These are phyloP conservation scores for Penicillium crustosum DNA, from an alignment of 2,329 filamentous ascomycete species.

Conservation along the genomic window DNA sequence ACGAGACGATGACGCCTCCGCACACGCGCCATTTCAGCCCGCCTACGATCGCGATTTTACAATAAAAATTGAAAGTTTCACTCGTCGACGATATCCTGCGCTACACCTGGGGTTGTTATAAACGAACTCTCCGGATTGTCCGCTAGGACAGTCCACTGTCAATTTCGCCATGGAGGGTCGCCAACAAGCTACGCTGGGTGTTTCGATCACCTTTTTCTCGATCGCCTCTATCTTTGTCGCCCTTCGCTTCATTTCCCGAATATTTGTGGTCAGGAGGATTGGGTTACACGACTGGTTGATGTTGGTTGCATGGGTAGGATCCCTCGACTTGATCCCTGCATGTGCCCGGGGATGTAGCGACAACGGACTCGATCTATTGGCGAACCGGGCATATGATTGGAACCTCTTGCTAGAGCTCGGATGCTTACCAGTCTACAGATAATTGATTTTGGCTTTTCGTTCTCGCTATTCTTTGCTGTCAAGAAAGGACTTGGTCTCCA, in stretches of 20 bases:
- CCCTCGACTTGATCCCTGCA: constrained; percentile 12
- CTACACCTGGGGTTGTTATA: background rate
- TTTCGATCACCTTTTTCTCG: constrained; percentile 53
- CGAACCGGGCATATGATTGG: background rate
- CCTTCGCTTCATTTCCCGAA: constrained; percentile 70
- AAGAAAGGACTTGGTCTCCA: constrained; percentile 47
- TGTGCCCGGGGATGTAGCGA: constrained; percentile 10
- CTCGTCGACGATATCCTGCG: background rate
- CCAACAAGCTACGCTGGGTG: constrained; percentile 41
- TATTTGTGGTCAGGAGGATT: constrained; percentile 69
- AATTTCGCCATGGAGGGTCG: constrained; percentile 33
- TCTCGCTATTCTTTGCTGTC: constrained; percentile 48
- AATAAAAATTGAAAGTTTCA: background rate
- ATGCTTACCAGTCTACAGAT: constrained; percentile 28
- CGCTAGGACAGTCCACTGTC: background rate
- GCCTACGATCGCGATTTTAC: background rate
- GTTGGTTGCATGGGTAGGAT: constrained; percentile 67
- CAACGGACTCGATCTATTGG: background rate
- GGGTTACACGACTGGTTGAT: constrained; percentile 81
- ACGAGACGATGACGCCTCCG: constrained; percentile 8
- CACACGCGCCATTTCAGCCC: background rate
- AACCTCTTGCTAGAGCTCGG: constrained; percentile 4
- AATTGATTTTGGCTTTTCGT: constrained; percentile 48
- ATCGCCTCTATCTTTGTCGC: constrained; percentile 73
- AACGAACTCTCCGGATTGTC: background rate